Base-by-base conservation (phyloP, 1,284 basidiomycete species). In the Cutaneotrichosporon arboriforme region DNA sequence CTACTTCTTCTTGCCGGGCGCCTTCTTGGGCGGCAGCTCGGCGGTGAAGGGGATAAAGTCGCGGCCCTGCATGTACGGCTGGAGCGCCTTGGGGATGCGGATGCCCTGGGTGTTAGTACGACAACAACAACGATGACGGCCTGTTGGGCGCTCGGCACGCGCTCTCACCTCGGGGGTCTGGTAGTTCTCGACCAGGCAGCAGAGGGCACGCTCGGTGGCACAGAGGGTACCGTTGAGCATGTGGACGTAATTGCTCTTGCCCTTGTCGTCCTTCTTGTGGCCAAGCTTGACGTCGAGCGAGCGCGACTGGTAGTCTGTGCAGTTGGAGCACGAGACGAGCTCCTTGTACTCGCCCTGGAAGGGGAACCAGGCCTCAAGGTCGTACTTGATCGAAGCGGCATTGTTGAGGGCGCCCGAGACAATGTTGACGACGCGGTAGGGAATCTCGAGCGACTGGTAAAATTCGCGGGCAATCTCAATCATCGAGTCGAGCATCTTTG, bases 281-380 rank as follows among this genome's bases (percentile, higher is more conserved):
- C 92, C 92, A 66, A 90, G 90, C 44, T 89, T 81, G 37, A 97
- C 85, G 70, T 96, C 90, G 50, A 97, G 80, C 57, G 87, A 82
- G 68, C 92, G 83, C 64, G 86, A 87, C 81, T 97, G 90, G 74
- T 93, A 93, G 73, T 94, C 90, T 18, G 90, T 94, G 76, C 90
- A 94, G 74, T 92, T 93, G 68, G 87, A 90, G 70, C 87, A 90
- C 62, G 87, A 90, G 35, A 92, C 88, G 33, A 92, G 77, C 66
- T 99, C 94, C 80, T 98, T 98, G 80, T 94, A 92, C 60, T 82
- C 87, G 54, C 85, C 87, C 77, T 97, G 94, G 83, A 90, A 97
- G 3, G 94, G 94, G 83, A 99, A 98, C 90, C 91, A 99, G 45
- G 94, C 96, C 76, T 99, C 94, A 53, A 99, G 75, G 77, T 99